phyloP scores from a whole-genome alignment of 176 grass and related monocot species.

The Carex kokanica region DNA sequence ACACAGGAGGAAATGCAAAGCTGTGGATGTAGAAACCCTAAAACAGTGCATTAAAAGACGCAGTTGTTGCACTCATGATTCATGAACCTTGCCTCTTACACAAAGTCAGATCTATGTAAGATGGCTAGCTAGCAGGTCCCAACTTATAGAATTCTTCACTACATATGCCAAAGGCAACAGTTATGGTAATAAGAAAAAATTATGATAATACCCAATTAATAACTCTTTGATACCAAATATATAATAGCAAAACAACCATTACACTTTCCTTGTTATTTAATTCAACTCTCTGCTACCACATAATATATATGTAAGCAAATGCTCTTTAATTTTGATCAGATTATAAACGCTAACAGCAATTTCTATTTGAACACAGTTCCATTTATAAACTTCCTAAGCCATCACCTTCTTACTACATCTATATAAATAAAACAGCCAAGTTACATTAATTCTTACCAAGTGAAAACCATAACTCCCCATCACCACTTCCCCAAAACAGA shows the following conservation, averaged over 20 bases:
- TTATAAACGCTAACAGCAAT: neutral
- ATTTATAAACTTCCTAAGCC: neutral
- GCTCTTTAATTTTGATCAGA: neutral
- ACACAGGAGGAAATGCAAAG: conserved; percentile 20
- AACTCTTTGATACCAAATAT: neutral
- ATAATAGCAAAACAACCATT: neutral
- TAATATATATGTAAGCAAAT: neutral
- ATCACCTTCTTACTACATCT: neutral
- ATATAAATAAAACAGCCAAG: neutral
- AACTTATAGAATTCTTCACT: neutral
- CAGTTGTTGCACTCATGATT: conserved; percentile 22
- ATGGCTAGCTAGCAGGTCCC: conserved; percentile 1
- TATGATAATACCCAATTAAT: neutral
- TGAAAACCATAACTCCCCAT: neutral
- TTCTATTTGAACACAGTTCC: neutral
- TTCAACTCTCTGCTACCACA: neutral
- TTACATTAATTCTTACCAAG: conserved; percentile 8
- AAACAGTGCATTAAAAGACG: conserved; percentile 25
- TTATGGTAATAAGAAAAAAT: neutral
- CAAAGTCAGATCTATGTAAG: conserved; percentile 20
- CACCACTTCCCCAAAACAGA: neutral
- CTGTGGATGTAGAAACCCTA: neutral
- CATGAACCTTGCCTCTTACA: conserved; percentile 21
- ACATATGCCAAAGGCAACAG: neutral
- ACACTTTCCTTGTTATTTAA: neutral